phyloP scores from a whole-genome alignment of 495 filamentous ascomycete genomes.

The Hypoxylon fuscum region DNA sequence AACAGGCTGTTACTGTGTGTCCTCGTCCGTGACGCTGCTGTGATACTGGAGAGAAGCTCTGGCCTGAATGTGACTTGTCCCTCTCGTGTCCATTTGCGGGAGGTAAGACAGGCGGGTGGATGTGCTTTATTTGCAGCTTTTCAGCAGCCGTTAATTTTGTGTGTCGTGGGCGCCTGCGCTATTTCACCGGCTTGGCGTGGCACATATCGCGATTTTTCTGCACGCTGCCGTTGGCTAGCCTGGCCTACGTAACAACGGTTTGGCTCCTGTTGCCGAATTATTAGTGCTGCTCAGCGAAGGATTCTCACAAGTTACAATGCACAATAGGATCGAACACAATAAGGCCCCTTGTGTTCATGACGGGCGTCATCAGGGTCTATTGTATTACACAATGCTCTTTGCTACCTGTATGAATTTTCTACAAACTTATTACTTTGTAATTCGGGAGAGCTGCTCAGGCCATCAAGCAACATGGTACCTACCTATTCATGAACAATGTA shows the following conservation, averaged over 20 bases:
- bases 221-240: conserved; percentile 27
- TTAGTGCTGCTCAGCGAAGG: conserved; percentile 3
- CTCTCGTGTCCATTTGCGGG: conserved; percentile 35
- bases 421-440: too few relatives aligned
- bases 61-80: conserved; percentile 13
- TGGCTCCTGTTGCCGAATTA: conserved; percentile 9
- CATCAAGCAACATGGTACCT: too few relatives aligned
- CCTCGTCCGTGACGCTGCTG: conserved; percentile 15
- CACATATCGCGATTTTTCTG: conserved; percentile 40
- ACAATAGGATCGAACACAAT: background rate
- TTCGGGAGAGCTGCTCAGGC: too few relatives aligned
- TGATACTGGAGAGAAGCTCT: conserved; percentile 22
- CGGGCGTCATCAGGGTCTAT: background rate
- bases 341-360: too few relatives aligned
- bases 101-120: conserved; percentile 32
- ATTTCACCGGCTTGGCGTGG: conserved; percentile 40
- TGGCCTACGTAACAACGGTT: conserved; percentile 10
- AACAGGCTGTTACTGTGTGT: conserved; percentile 17
- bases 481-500: too few relatives aligned
- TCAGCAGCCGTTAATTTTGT: conserved; percentile 26
- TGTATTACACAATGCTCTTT: background rate
- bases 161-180: conserved; percentile 23
- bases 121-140: conserved; percentile 23
- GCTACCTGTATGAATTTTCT: background rate
- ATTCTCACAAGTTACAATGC: background rate